Evolutionary conservation across 179 eudicot species (phyloP).

Genomic region (Amaranthus tricolor): DNA sequence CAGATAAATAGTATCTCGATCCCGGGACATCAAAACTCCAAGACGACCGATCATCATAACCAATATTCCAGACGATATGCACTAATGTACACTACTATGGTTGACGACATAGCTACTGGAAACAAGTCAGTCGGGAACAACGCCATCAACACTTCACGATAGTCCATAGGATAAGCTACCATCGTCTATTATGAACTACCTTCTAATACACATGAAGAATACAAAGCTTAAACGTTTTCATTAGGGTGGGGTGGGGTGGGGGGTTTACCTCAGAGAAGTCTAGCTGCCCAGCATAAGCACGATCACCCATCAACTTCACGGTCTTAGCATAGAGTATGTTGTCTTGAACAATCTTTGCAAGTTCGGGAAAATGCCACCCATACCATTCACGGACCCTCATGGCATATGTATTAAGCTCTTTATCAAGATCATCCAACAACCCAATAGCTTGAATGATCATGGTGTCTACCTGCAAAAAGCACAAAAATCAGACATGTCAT

Average conservation of each 20-base stretch:
- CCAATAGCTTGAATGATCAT: constrained; percentile 98
- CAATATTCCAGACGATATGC: too few relatives aligned
- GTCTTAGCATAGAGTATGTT: constrained; percentile 79
- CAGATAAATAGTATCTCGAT: too few relatives aligned
- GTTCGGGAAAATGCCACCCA: constrained; percentile 99
- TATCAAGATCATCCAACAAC: constrained; percentile 94
- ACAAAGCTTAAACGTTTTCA: too few relatives aligned
- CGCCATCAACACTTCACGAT: too few relatives aligned
- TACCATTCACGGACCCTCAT: constrained; percentile 98
- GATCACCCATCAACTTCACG: constrained; percentile 83
- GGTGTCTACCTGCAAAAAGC: constrained; percentile 65
- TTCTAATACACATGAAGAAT: too few relatives aligned
- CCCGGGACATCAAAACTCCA: too few relatives aligned
- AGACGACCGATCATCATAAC: too few relatives aligned
- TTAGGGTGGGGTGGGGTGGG: neutral
- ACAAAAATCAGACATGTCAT: neutral
- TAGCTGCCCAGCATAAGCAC: constrained; percentile 73
- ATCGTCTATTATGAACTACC: too few relatives aligned
- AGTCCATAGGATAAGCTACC: too few relatives aligned
- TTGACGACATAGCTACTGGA: too few relatives aligned
- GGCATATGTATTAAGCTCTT: constrained; percentile 91
- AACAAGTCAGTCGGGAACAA: too few relatives aligned
- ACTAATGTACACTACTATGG: too few relatives aligned
- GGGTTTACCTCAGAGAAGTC: constrained; percentile 83
- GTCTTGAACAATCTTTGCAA: constrained; percentile 81